A percentile compares a stretch with the other conserved stretches of the same genome.
Evolutionary conservation across 345 rosid genomes (phyloP).

Genomic region (Clausena lansium): DNA sequence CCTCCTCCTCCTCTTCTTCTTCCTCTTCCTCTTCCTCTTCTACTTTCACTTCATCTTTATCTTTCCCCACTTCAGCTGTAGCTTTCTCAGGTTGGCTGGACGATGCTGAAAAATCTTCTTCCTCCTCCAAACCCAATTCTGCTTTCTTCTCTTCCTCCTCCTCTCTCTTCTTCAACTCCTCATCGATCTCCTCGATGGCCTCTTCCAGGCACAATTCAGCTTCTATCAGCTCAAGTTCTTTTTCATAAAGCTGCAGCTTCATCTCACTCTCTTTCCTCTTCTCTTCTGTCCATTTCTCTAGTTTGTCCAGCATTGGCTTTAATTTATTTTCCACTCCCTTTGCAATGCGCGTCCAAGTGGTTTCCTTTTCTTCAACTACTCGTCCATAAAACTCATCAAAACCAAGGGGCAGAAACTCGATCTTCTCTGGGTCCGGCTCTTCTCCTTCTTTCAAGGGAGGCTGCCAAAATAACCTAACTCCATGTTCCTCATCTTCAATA

Average conservation of each 20-base stretch:
- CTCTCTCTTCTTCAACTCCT: conserved; percentile 57
- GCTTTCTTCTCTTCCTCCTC: conserved; percentile 60
- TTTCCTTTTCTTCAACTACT: conserved; percentile 40
- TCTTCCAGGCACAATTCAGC: conserved; percentile 88
- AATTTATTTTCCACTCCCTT: conserved; percentile 47
- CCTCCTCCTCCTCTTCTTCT: conserved; percentile 43
- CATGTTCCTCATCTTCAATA: conserved; percentile 82
- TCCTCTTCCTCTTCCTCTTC: conserved; percentile 39
- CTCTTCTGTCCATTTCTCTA: conserved; percentile 83
- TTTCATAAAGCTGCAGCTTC: conserved; percentile 55
- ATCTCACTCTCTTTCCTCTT: conserved; percentile 61
- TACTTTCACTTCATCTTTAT: conserved; percentile 24
- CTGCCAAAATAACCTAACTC: conserved; percentile 85
- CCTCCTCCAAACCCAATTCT: conserved; percentile 50
- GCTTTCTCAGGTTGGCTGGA: conserved; percentile 36
- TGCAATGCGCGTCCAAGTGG: conserved; percentile 41
- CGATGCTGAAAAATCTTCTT: conserved; percentile 37
- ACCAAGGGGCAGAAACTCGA: conserved; percentile 81
- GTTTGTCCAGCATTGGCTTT: conserved; percentile 47
- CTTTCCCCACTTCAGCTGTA: conserved; percentile 33
- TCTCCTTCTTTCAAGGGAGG: conserved; percentile 75
- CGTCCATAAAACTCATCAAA: conserved; percentile 82
- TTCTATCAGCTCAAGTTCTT: conserved; percentile 75
- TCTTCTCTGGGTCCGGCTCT: conserved; percentile 60
- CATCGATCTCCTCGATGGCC: conserved; percentile 86